These are phyloP conservation scores for Selenicereus undatus DNA, from an alignment of 148 eudicot species.

Conservation along the genomic window DNA sequence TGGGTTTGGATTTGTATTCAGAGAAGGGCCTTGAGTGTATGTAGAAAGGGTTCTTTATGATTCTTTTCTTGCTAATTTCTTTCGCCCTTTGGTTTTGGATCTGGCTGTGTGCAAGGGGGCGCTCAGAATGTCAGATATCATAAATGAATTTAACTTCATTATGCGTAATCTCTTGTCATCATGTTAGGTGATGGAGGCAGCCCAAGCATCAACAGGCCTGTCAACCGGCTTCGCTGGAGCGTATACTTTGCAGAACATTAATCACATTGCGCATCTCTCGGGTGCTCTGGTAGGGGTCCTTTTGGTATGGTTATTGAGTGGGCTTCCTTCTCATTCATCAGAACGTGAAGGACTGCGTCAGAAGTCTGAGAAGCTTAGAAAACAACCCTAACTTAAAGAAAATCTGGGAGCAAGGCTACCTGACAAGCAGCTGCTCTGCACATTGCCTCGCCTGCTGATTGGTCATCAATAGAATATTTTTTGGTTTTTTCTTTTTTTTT, in stretches of 20 bases:
- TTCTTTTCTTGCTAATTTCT: background rate
- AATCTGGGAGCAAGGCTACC: background rate
- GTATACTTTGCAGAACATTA: conserved; percentile 44
- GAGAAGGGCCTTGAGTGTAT: too few relatives aligned
- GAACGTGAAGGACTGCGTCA: conserved; percentile 24
- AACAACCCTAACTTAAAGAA: background rate
- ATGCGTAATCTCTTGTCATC: background rate
- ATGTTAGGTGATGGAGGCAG: conserved; percentile 85
- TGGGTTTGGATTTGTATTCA: background rate
- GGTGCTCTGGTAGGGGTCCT: conserved; percentile 79
- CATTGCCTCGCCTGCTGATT: conserved; percentile 5
- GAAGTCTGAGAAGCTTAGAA: conserved; percentile 18
- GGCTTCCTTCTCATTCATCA: conserved; percentile 37
- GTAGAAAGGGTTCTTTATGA: too few relatives aligned
- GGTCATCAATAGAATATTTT: background rate
- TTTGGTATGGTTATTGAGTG: conserved; percentile 58
- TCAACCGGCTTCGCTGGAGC: conserved; percentile 41
- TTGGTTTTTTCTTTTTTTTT: background rate
- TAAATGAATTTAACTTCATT: background rate
- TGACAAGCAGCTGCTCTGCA: conserved; percentile 5
- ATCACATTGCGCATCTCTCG: conserved; percentile 82
- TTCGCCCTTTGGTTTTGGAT: too few relatives aligned
- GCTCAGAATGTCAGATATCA: background rate
- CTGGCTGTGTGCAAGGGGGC: background rate
- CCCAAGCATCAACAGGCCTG: conserved; percentile 78